Conservation (phyloP, 202 grass and related monocot species). For the Setaria italica region DNA sequence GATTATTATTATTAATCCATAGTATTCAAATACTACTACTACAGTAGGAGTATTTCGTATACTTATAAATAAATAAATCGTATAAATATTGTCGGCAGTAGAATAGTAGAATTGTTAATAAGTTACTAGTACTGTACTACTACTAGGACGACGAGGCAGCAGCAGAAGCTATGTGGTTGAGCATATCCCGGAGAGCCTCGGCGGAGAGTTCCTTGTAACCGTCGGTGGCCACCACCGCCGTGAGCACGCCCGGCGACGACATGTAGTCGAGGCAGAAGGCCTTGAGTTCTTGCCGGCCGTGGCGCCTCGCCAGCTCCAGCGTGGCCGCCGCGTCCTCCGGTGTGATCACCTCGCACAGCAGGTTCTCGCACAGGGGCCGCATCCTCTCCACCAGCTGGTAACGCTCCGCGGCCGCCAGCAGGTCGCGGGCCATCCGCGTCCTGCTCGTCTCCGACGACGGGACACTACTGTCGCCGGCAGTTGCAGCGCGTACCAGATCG, state of each 20-base stretch:
- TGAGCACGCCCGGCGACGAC: conserved; percentile 4
- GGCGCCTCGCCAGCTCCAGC: conserved; percentile 42
- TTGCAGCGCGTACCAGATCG: background rate
- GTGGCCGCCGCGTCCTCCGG: background rate
- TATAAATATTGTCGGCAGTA: no score
- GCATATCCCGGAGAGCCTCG: background rate
- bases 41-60: no score
- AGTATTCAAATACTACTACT: no score
- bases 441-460: background rate
- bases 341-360: conserved; percentile 9
- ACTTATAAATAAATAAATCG: no score
- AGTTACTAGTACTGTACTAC: no score
- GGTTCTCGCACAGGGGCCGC: conserved; percentile 40
- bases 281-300: conserved; percentile 37
- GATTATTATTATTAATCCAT: no score
- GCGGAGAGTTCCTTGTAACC: background rate
- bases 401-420: conserved; percentile 41
- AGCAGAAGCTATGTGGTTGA: background rate
- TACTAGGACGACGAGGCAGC: background rate
- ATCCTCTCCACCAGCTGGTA: conserved; percentile 35
- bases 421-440: conserved; percentile 16
- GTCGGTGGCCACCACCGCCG: background rate
- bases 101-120: no score
- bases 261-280: conserved; percentile 31
- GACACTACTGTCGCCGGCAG: background rate